Evolutionary conservation across 768 basidiomycete species (phyloP).

Genomic region (Boletus sensibilis): DNA sequence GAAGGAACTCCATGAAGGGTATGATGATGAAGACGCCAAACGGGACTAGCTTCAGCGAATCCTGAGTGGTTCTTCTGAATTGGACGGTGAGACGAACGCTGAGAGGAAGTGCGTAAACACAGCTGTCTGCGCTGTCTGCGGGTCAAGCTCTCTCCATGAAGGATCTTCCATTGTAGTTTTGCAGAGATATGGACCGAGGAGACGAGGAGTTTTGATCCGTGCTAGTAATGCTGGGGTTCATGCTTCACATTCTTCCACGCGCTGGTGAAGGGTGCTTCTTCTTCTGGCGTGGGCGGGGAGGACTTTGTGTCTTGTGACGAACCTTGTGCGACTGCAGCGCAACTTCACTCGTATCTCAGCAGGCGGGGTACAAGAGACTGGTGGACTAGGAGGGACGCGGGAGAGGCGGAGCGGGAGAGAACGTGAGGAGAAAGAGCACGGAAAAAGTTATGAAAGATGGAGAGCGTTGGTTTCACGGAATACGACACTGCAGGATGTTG

Average conservation of each 20-base stretch:
- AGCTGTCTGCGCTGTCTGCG: conserved; percentile 93
- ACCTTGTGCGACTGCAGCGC: conserved; percentile 14
- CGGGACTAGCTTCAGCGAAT: conserved; percentile 88
- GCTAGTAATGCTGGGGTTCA: conserved; percentile 96
- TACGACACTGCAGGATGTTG: conserved; percentile 43
- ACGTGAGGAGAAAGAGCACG: conserved; percentile 8
- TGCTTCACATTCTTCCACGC: conserved; percentile 94
- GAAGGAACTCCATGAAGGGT: conserved; percentile 96
- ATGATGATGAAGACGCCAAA: conserved; percentile 94
- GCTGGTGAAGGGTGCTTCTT: conserved; percentile 49
- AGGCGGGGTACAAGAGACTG: conserved; percentile 13
- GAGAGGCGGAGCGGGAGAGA: conserved; percentile 18
- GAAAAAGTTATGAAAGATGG: conserved; percentile 7
- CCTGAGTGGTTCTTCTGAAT: conserved; percentile 82
- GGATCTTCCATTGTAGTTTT: conserved; percentile 85
- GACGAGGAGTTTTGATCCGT: conserved; percentile 89
- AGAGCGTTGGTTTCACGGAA: conserved; percentile 35
- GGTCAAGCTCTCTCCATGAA: conserved; percentile 89
- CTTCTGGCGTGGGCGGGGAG: conserved; percentile 48
- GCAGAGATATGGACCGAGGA: conserved; percentile 91
- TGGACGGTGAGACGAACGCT: conserved; percentile 3
- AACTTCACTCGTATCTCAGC: conserved; percentile 15
- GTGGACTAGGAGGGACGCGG: conserved; percentile 26
- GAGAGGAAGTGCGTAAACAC: conserved; percentile 13
- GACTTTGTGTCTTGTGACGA: conserved; percentile 44